These are phyloP conservation scores for Exophiala mesophila DNA, from an alignment of 2,329 filamentous ascomycete genomes.

Conservation along the genomic window DNA sequence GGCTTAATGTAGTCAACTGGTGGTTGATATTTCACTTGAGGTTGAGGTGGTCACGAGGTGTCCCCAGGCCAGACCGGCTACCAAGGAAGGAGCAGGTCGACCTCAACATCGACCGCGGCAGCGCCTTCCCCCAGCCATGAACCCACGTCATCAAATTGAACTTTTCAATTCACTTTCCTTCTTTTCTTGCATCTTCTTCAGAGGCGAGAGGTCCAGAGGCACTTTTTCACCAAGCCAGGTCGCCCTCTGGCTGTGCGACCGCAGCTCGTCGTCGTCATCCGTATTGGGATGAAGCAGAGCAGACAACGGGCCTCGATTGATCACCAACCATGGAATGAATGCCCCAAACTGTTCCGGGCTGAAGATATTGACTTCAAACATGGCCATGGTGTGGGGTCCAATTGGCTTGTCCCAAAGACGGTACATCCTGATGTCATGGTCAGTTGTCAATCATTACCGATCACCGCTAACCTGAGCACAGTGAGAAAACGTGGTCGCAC, in stretches of 20 bases:
- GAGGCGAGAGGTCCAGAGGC: constrained; percentile 38
- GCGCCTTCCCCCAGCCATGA: neutral
- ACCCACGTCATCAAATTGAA: neutral
- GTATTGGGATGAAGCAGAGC: constrained; percentile 81
- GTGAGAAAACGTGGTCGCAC: too few species aligned
- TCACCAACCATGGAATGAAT: constrained; percentile 77
- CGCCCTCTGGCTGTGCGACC: constrained; percentile 43
- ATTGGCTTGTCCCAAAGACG: constrained; percentile 69
- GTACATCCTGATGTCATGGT: constrained; percentile 67
- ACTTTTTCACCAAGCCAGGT: constrained; percentile 44
- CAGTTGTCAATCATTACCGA: too few species aligned
- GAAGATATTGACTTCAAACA: constrained; percentile 91
- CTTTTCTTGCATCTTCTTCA: constrained; percentile 27
- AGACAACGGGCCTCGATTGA: constrained; percentile 75
- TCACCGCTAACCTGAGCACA: too few species aligned
- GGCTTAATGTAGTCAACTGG: too few species aligned
- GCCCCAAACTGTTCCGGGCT: constrained; percentile 84
- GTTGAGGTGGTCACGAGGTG: too few species aligned
- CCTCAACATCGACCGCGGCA: neutral
- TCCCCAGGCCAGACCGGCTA: too few species aligned
- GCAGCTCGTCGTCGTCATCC: constrained; percentile 47
- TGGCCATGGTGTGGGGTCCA: constrained; percentile 75
- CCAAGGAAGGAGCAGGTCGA: neutral
- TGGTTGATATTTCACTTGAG: too few species aligned
- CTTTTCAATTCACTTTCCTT: constrained; percentile 6